A percentile compares a stretch with the other conserved stretches of the same genome.
These are phyloP conservation scores for Jaapia argillacea DNA, from an alignment of 768 basidiomycete species.

Conservation along the genomic window DNA sequence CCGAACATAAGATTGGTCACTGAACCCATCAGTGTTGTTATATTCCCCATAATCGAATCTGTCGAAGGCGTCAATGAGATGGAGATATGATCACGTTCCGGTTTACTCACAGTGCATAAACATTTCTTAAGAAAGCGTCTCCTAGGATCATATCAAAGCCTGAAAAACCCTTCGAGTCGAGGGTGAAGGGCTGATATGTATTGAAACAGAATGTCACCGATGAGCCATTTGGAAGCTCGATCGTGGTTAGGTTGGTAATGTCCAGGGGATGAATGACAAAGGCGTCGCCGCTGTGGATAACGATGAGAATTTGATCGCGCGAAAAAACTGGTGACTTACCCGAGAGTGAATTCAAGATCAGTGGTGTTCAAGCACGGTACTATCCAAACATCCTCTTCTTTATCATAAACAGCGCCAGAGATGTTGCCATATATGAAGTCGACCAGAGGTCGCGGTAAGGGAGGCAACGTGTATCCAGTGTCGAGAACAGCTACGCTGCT, in stretches of 20 bases:
- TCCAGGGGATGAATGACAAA: conserved; percentile 16
- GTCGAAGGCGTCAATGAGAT: too few relatives aligned
- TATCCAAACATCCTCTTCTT: conserved; percentile 13
- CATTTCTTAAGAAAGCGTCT: conserved; percentile 24
- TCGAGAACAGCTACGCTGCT: conserved; percentile 17
- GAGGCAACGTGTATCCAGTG: conserved; percentile 19
- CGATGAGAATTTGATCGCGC: neutral
- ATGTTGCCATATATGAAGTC: conserved; percentile 21
- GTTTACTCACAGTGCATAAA: conserved; percentile 22
- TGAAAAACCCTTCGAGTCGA: conserved; percentile 6
- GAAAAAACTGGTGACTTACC: conserved; percentile 6
- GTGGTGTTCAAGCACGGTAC: conserved; percentile 20
- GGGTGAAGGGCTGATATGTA: conserved; percentile 5
- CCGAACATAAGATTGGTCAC: too few relatives aligned
- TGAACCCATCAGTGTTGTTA: too few relatives aligned
- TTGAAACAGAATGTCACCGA: conserved; percentile 1
- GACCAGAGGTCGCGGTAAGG: conserved; percentile 14
- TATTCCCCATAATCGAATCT: too few relatives aligned
- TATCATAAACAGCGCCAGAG: conserved; percentile 16
- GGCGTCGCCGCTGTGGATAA: conserved; percentile 7
- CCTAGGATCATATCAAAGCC: conserved; percentile 22
- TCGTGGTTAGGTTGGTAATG: neutral
- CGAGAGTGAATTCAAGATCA: conserved; percentile 20
- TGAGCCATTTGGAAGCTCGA: neutral
- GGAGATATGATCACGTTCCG: too few relatives aligned